These are phyloP conservation scores for Rhododendron simsii DNA, from an alignment of 148 eudicot species.

Conservation along the genomic window DNA sequence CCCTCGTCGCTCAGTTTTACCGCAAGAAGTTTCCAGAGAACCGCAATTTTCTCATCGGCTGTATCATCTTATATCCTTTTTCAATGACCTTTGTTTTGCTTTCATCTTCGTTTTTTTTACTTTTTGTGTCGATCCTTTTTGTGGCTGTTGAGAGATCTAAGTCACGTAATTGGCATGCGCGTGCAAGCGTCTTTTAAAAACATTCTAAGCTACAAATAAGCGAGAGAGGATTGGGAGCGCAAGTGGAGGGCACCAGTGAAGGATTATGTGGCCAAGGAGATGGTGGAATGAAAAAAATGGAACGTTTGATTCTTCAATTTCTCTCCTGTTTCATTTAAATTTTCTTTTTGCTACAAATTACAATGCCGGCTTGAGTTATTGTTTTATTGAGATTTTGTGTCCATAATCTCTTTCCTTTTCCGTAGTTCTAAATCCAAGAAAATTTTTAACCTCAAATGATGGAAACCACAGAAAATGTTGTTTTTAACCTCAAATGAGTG, in stretches of 20 bases:
- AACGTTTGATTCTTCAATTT: not conserved
- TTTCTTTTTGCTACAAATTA: not conserved
- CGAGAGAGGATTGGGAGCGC: not conserved
- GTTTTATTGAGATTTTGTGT: not conserved
- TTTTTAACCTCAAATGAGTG: not conserved
- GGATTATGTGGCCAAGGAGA: no score
- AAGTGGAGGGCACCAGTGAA: no score
- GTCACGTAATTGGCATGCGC: no score
- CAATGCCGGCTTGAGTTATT: not conserved
- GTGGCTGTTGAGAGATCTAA: not conserved
- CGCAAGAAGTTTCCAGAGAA: not conserved
- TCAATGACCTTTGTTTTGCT: not conserved
- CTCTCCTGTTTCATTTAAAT: not conserved
- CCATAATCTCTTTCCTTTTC: not conserved
- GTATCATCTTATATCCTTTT: constrained; percentile 6
- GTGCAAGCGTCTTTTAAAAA: not conserved
- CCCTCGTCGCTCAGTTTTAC: constrained; percentile 3
- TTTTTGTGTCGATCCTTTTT: not conserved
- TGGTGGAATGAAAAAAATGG: no score
- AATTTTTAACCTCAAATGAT: not conserved
- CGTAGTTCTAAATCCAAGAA: not conserved
- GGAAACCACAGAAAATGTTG: not conserved
- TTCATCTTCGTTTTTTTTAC: not conserved
- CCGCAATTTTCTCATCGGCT: not conserved
- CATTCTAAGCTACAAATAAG: not conserved